Conservation (phyloP, 164 flowering plant species). For the Dillenia turbinata region DNA sequence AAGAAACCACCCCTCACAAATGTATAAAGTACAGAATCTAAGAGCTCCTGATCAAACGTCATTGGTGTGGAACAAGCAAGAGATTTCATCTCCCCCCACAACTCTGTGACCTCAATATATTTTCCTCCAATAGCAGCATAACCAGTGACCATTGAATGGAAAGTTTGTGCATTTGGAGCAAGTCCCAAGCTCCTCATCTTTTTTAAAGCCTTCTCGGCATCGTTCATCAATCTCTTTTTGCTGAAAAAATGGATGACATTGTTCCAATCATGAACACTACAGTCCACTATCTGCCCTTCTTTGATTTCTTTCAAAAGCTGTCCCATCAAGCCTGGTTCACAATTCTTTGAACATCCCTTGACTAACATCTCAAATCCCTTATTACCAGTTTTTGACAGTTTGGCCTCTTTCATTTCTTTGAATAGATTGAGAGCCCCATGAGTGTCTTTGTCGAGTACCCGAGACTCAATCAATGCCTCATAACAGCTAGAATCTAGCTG, state of each 20-base stretch:
- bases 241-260: slow-evolving; percentile 88
- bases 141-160: slow-evolving; percentile 89
- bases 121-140: slow-evolving; percentile 92
- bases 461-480: slow-evolving; percentile 59
- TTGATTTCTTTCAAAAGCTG: slow-evolving; percentile 82
- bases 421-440: slow-evolving; percentile 69
- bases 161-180: slow-evolving; percentile 89
- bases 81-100: slow-evolving; percentile 97
- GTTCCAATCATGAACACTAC: slow-evolving; percentile 96
- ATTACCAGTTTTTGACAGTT: slow-evolving; percentile 47
- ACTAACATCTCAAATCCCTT: slow-evolving; percentile 55
- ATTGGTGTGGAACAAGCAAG: slow-evolving; percentile 49
- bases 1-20: slow-evolving; percentile 97
- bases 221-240: slow-evolving; percentile 86
- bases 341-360: slow-evolving; percentile 41
- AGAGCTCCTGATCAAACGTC: slow-evolving; percentile 87
- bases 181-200: slow-evolving; percentile 87
- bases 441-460: slow-evolving; percentile 64
- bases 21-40: slow-evolving; percentile 82
- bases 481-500: slow-evolving; percentile 86
- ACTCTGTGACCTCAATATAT: slow-evolving; percentile 75
- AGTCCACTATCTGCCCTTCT: slow-evolving; percentile 64
- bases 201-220: slow-evolving; percentile 94
- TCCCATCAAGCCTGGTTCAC: slow-evolving; percentile 63
- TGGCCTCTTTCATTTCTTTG: slow-evolving; percentile 91